Conservation (phyloP, 805 yeast genomes). For the Ogataea haglerorum region DNA sequence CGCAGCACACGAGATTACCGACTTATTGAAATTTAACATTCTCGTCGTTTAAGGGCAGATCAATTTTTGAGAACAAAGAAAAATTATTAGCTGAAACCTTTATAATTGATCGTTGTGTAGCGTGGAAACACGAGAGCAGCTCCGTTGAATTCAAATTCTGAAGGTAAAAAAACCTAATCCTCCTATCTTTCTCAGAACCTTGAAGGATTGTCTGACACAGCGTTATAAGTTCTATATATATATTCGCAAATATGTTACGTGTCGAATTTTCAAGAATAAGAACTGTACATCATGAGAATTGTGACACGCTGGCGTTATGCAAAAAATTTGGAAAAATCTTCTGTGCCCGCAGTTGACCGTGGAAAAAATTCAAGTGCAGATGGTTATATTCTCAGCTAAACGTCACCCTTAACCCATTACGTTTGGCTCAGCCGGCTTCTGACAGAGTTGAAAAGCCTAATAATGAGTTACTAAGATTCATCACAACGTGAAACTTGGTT, state of each 20-base stretch:
- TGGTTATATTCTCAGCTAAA: background rate
- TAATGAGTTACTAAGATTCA: too few relatives aligned
- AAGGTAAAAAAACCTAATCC: too few relatives aligned
- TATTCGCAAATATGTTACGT: constrained; percentile 12
- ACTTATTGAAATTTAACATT: constrained; percentile 28
- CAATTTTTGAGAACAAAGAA: background rate
- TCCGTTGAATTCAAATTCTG: too few relatives aligned
- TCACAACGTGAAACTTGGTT: too few relatives aligned
- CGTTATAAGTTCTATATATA: background rate
- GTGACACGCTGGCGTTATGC: constrained; percentile 21
- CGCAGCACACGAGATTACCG: constrained; percentile 26
- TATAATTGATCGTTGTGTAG: too few relatives aligned
- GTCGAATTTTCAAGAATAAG: constrained; percentile 18
- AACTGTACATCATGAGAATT: constrained; percentile 1
- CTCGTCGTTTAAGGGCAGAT: constrained; percentile 4
- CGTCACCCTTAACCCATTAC: too few relatives aligned
- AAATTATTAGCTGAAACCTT: too few relatives aligned
- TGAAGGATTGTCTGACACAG: too few relatives aligned
- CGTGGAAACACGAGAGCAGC: too few relatives aligned
- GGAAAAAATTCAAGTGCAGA: background rate
- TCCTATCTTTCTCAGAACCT: too few relatives aligned
- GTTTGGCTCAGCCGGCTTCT: too few relatives aligned
- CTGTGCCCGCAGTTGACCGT: background rate
- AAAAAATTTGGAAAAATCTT: background rate
- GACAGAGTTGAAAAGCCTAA: too few relatives aligned